These are phyloP conservation scores for Carex pumila DNA, from an alignment of 176 grass and related monocot genomes.

Conservation along the genomic window DNA sequence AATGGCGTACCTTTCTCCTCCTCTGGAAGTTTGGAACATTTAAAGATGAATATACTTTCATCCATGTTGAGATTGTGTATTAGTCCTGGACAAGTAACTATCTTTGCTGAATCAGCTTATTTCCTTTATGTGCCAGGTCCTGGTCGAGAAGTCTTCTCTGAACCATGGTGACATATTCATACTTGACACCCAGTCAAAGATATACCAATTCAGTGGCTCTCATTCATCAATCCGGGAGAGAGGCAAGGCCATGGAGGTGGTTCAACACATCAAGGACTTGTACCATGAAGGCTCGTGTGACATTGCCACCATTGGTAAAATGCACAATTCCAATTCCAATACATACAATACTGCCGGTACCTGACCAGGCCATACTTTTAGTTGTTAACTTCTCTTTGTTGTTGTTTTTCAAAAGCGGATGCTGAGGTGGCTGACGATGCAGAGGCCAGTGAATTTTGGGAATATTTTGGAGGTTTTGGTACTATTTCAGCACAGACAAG, in stretches of 20 bases:
- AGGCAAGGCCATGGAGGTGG: slow-evolving; percentile 93
- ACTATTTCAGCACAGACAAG: slow-evolving; percentile 64
- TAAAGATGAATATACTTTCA: background rate
- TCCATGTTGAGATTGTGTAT: no score
- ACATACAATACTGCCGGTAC: background rate
- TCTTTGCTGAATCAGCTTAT: background rate
- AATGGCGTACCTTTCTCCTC: no score
- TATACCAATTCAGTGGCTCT: slow-evolving; percentile 91
- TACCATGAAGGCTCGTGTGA: slow-evolving; percentile 86
- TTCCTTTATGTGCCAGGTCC: slow-evolving; percentile 43
- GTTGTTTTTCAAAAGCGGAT: slow-evolving; percentile 44
- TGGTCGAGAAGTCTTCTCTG: slow-evolving; percentile 66
- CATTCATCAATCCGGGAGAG: slow-evolving; percentile 91
- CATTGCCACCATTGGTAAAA: slow-evolving; percentile 65
- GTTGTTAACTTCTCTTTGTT: slow-evolving; percentile 3
- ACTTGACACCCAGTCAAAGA: slow-evolving; percentile 88
- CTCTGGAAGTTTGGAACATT: background rate
- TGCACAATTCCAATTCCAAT: background rate
- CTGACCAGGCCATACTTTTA: background rate
- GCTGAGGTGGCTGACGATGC: slow-evolving; percentile 70
- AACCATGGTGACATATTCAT: slow-evolving; percentile 98
- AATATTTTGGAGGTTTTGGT: slow-evolving; percentile 86
- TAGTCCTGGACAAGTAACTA: no score
- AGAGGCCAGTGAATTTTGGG: slow-evolving; percentile 92
- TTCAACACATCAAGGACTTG: slow-evolving; percentile 92